These are phyloP conservation scores for Linaria vulgaris DNA, from an alignment of 257 asterid genomes.

Conservation along the genomic window DNA sequence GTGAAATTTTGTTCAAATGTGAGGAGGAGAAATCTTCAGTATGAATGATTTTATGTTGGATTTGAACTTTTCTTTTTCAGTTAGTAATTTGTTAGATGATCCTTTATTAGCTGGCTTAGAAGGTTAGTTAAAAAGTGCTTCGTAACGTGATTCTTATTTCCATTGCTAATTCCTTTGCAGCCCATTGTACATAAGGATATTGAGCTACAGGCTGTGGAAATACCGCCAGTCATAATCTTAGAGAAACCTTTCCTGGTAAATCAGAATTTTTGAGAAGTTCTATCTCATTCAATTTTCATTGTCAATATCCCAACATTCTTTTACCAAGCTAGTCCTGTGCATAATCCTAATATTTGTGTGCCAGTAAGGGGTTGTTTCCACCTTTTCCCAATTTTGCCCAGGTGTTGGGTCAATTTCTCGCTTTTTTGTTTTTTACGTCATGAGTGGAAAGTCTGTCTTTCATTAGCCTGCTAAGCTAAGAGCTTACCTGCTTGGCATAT, in stretches of 20 bases:
- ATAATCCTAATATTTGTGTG: background rate
- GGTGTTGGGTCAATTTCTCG: background rate
- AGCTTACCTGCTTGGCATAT: conserved; percentile 9
- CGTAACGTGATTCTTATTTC: background rate
- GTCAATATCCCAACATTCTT: background rate
- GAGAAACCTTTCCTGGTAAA: conserved; percentile 87
- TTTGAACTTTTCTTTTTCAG: conserved; percentile 4
- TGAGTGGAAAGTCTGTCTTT: background rate
- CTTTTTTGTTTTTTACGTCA: background rate
- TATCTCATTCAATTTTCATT: background rate
- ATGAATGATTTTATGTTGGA: conserved; percentile 17
- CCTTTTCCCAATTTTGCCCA: too few relatives aligned
- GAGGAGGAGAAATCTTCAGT: background rate
- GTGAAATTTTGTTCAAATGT: background rate
- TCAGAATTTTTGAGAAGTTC: conserved; percentile 8
- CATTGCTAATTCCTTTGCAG: conserved; percentile 42
- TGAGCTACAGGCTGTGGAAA: conserved; percentile 71
- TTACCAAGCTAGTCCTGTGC: background rate
- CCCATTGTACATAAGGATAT: conserved; percentile 76
- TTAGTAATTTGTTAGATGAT: background rate
- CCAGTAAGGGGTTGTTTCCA: background rate
- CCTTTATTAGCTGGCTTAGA: conserved; percentile 14
- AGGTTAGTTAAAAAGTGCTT: background rate
- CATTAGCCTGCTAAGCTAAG: conserved; percentile 6
- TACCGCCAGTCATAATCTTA: conserved; percentile 68